phyloP scores from a whole-genome alignment of 2,329 filamentous ascomycete genomes.

The Rosellinia necatrix region DNA sequence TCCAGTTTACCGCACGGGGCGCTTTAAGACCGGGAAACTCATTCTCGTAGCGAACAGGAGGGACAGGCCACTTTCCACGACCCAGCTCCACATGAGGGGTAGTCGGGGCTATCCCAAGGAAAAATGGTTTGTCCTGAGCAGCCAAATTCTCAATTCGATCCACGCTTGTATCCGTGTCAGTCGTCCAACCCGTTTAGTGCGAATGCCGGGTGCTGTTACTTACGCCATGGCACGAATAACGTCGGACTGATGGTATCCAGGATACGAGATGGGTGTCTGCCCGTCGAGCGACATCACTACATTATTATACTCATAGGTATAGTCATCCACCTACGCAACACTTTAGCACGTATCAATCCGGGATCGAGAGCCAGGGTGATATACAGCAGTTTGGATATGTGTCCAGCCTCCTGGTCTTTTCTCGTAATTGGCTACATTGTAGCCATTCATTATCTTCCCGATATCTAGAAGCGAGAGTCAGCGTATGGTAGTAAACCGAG shows the following conservation, averaged over 20 bases:
- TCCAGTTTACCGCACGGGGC: constrained; percentile 20
- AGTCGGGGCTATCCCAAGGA: constrained; percentile 19
- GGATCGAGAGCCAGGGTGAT: background rate
- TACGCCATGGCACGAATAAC: constrained; percentile 22
- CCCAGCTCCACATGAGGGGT: constrained; percentile 22
- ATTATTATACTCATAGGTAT: constrained; percentile 26
- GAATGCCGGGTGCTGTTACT: background rate
- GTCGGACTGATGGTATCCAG: constrained; percentile 26
- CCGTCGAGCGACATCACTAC: constrained; percentile 19
- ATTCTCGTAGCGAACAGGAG: constrained; percentile 19
- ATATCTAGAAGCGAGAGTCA: constrained; percentile 16
- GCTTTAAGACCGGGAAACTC: constrained; percentile 13
- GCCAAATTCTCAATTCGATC: constrained; percentile 26
- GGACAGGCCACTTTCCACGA: constrained; percentile 18
- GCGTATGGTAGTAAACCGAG: background rate
- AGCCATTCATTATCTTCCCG: constrained; percentile 28
- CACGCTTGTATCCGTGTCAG: constrained; percentile 15
- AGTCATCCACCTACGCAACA: constrained; percentile 15
- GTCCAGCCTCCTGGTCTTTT: constrained; percentile 17
- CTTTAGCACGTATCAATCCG: background rate
- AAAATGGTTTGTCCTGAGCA: constrained; percentile 18
- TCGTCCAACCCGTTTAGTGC: background rate
- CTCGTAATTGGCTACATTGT: constrained; percentile 23
- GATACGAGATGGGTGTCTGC: constrained; percentile 24
- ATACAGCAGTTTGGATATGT: constrained; percentile 9